These are phyloP conservation scores for Glarea lozoyensis DNA, from an alignment of 495 filamentous ascomycete species.

Conservation along the genomic window DNA sequence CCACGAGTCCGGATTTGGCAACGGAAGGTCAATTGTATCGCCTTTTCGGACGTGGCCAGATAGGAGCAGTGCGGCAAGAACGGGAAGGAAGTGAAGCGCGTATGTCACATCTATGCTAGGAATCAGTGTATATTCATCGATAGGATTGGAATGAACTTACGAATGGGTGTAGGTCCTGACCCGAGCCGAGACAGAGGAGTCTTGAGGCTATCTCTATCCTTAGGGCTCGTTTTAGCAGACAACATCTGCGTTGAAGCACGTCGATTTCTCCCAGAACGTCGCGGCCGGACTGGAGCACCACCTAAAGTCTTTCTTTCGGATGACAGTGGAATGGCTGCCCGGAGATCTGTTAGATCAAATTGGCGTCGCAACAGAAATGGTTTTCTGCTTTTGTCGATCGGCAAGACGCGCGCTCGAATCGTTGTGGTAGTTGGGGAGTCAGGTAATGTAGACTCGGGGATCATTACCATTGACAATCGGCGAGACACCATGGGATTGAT, in stretches of 20 bases:
- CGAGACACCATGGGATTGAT: conserved; percentile 10
- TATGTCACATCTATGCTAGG: conserved; percentile 35
- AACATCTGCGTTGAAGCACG: conserved; percentile 5
- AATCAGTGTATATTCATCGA: background rate
- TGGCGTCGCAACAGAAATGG: conserved; percentile 38
- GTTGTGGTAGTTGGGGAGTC: conserved; percentile 20
- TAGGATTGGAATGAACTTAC: conserved; percentile 26
- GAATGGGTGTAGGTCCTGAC: conserved; percentile 31
- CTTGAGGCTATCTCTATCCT: no score
- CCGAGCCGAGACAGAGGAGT: background rate
- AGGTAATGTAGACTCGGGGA: conserved; percentile 1
- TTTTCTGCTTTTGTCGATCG: conserved; percentile 28
- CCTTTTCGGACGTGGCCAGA: conserved; percentile 38
- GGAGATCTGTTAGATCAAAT: conserved; percentile 35
- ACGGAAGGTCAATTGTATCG: conserved; percentile 44
- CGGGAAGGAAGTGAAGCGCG: conserved; percentile 37
- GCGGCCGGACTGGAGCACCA: background rate
- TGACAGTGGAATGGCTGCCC: conserved; percentile 21
- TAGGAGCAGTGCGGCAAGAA: conserved; percentile 41
- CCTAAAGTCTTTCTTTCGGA: background rate
- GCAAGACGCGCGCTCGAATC: conserved; percentile 36
- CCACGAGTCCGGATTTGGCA: conserved; percentile 47
- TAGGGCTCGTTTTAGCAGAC: no score
- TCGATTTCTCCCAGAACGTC: conserved; percentile 9
- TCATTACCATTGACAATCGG: conserved; percentile 1